Evolutionary conservation across 257 asterid genomes (phyloP).

Genomic region (Nicotiana obtusifolia): DNA sequence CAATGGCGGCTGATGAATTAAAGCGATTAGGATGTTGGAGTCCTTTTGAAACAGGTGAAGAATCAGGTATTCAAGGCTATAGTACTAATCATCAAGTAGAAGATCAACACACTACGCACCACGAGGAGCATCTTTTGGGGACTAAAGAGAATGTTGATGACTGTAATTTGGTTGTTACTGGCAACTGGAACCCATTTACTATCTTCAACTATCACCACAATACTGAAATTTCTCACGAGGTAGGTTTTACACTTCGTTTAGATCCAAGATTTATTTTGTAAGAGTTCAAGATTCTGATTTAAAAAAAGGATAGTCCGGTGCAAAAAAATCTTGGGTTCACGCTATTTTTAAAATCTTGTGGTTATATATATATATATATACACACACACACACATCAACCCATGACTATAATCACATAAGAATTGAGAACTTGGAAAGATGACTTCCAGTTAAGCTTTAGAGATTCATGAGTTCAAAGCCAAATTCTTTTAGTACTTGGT

Average conservation of each 20-base stretch:
- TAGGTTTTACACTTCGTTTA: not conserved
- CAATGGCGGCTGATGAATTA: not conserved
- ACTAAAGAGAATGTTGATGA: conserved; percentile 5
- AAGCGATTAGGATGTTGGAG: conserved; percentile 2
- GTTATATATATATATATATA: no score
- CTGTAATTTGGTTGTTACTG: conserved; percentile 11
- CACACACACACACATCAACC: no score
- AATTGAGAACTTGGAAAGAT: no score
- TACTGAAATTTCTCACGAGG: conserved; percentile 20
- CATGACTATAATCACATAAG: no score
- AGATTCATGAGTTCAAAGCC: no score
- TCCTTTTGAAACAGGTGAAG: conserved; percentile 7
- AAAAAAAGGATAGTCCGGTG: no score
- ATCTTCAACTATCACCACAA: conserved; percentile 14
- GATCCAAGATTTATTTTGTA: no score
- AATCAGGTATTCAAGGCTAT: conserved; percentile 9
- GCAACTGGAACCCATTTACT: conserved; percentile 27
- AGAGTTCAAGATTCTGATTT: no score
- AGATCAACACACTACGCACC: no score
- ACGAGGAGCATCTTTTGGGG: not conserved
- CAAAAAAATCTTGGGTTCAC: no score
- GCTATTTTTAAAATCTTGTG: no score
- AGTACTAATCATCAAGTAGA: not conserved
- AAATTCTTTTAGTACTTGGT: not conserved
- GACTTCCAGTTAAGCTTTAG: no score